Percentiles rank a stretch among this genome's conserved stretches.
Conservation (phyloP, 257 asterid species). For the Nicotiana undulata region DNA sequence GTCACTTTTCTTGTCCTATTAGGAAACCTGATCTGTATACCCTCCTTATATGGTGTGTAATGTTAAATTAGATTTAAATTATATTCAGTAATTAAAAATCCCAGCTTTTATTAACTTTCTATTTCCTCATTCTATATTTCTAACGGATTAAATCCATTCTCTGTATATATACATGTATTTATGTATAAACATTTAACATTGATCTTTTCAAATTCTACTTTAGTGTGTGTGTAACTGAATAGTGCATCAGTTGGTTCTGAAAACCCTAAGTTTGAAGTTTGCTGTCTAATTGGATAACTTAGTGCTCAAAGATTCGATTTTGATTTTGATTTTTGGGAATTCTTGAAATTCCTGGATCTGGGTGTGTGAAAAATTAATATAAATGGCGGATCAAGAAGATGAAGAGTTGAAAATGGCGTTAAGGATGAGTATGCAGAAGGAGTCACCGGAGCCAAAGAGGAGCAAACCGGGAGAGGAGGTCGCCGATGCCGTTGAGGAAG, state of each 20-base stretch:
- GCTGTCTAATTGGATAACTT: background rate
- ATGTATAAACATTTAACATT: background rate
- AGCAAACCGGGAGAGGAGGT: slow-evolving; percentile 63
- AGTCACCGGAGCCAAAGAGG: slow-evolving; percentile 92
- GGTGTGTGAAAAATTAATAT: background rate
- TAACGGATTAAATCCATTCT: background rate
- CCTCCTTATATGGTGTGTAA: background rate
- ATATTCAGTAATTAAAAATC: background rate
- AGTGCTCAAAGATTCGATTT: background rate
- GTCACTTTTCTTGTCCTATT: background rate
- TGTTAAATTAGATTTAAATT: background rate
- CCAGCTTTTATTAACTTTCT: background rate
- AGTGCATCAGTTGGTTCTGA: background rate
- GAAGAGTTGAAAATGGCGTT: slow-evolving; percentile 64
- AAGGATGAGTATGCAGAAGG: slow-evolving; percentile 65
- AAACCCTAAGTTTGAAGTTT: background rate
- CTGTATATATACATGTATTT: background rate
- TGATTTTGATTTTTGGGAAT: background rate
- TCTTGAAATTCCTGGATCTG: slow-evolving; percentile 7
- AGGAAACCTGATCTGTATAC: background rate
- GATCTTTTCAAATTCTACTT: background rate
- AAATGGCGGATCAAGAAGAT: slow-evolving; percentile 72
- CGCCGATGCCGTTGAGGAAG: slow-evolving; percentile 28
- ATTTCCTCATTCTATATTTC: background rate
- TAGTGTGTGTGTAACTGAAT: background rate